phyloP scores from a whole-genome alignment of 495 filamentous ascomycete species.

The Neurospora sp. region DNA sequence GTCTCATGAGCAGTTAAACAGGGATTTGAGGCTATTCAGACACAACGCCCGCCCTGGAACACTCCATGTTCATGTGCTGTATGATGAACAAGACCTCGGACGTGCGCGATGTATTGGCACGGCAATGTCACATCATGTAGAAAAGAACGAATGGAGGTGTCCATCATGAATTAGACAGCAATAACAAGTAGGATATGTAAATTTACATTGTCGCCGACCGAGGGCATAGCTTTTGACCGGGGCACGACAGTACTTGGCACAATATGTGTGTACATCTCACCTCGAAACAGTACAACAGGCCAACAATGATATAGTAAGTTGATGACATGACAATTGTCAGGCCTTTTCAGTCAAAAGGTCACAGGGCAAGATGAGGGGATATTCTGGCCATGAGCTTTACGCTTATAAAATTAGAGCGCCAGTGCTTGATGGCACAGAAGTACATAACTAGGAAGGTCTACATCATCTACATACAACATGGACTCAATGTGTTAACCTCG shows the following conservation, averaged over 20 bases:
- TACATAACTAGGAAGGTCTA: background rate
- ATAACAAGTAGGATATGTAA: background rate
- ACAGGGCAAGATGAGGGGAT: background rate
- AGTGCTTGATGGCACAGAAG: background rate
- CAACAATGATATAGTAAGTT: background rate
- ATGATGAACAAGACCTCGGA: background rate
- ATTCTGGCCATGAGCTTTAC: background rate
- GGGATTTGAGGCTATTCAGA: background rate
- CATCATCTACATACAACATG: background rate
- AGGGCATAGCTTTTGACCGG: background rate
- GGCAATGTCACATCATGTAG: background rate
- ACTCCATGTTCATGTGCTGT: background rate
- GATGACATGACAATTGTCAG: background rate
- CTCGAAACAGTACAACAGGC: background rate
- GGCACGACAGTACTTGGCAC: background rate
- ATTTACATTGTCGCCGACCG: background rate
- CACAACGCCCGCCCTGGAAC: too few relatives aligned
- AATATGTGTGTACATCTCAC: background rate
- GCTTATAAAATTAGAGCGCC: background rate
- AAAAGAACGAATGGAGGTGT: background rate
- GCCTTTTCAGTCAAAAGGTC: rapidly evolving
- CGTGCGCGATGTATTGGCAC: background rate
- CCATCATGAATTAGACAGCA: background rate
- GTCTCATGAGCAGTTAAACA: background rate
- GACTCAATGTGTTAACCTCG: background rate